Evolutionary conservation across 345 rosid species (phyloP), one percentile per base, ranked within the genome.

Genomic region (Populus pruinosa): DNA sequence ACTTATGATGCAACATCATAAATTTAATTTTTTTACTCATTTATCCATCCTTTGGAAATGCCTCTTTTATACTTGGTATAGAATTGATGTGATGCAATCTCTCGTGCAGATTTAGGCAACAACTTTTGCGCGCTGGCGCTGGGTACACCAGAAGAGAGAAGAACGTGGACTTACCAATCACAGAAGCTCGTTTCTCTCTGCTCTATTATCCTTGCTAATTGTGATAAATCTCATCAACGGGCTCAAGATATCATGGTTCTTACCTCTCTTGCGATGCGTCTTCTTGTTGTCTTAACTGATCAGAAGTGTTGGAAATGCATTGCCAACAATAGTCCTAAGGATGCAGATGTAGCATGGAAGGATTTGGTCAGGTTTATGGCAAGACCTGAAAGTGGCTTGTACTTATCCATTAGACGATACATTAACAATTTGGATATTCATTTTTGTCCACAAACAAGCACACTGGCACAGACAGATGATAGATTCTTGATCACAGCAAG

Each of bases 401-500:
- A 90, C 80, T 6, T 72, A 70, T 90, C 97, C 75, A 59, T 90
- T 76, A 87, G 94, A 82, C 85, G 81, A 80, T 91, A 92, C 84
- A 81, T 95, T 67, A 79, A 76, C 74, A 86, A 85, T 78, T 74
- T 89, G 76, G 87, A 87, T 78, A 70, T 78, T 77, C 73, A 75
- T 18, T 74, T 36, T 73, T 62, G 78, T 67, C 49, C 81, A 21
- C 84, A 77, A 69, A 21, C 70, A 62, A 89, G 69, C 67, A 79
- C 21, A 77, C n/a, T 80, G 73, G 80, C 63, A 39, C 89, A 80
- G 71, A 81, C 83, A 3, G 98, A 91, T 84, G 92, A 91, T 79
- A 88, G 81, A 77, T 88, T 95, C 75, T 77, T 93, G 88, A 88
- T 93, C 73, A 93, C 89, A 50, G 93, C 97, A 44, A 90, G 91